Base-by-base conservation (phyloP, 306 rosid species). In the Dryas octopetala region DNA sequence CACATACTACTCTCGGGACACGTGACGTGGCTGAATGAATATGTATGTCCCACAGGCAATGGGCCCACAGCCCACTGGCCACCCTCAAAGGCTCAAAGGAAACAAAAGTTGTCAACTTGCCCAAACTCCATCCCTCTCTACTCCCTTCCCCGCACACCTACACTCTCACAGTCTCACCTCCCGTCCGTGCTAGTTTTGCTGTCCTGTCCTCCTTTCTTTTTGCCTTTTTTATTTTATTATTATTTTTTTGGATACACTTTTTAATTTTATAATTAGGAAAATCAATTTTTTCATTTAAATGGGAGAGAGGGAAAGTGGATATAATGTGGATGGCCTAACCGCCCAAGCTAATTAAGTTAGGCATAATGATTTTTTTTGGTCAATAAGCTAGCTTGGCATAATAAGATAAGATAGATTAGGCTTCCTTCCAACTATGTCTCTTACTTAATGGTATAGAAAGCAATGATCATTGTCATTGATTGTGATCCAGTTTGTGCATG, bases 1-100 rank as follows among this genome's bases (percentile, higher is more conserved):
- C 74, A 68, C 68, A 45, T 6, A 43, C 74, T 32, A 41, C 7
- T 15, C 50, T 54, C 26, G 65, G 59, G 66, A 17, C 70, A 26
- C 40, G 71, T 44, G 76, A 71, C 77, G 73, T 78, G 81, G 73
- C 60, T 44, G n/a, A 70, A 68, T 48, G 38, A 1, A 32, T 32
- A 2, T 1, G 3, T 32, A 32, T 32, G 76, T 61, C 62, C 38
- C 38, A 32, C 38, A 32, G 38, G 38, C 3, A 32, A 2, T 32
- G 38, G 38, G 38, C 38, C 38, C 38, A 32, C 38, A 1, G 38
- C 38, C 38, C 38, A 32, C 38, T 32, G 2, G 2, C 38, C 66
- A 26, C 63, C 76, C 8, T 43, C 15, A 16, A 61, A 54, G 43
- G 1, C 6, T 15, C 0, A 16, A 41, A 38, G 40, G n/a, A 11